Base-by-base conservation (phyloP, 23 red algal genomes). In the Agarophyton chilense region DNA sequence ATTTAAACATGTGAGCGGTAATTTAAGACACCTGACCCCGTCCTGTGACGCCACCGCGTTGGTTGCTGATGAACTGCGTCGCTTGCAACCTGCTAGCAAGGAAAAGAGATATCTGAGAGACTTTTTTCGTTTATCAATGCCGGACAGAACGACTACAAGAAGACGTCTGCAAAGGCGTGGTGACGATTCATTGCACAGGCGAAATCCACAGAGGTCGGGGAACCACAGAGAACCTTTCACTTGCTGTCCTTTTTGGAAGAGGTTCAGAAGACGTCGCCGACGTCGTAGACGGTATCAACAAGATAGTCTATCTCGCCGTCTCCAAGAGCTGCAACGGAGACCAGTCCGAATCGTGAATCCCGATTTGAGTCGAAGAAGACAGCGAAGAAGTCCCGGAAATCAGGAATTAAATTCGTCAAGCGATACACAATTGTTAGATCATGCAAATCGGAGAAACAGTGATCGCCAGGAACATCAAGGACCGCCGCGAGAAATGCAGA, bases 261-360 rank as follows among this genome's bases (percentile, higher is more conserved):
- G 18, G 41, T 4, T 74, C 2, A 49, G 14, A 47, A 49, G 68
- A 29, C 40, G 68, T 74, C 68, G 41, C 21, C 40, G 24, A 2
- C 43, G 22, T 47, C 68, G 41, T 31, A 47, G 68, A 74, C 45
- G 41, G 21, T 13, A 33, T 26, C 38, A 26, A 47, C 68, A 29
- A 26, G 68, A 74, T 35, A 74, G 68, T 13, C 18, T 74, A 29
- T 74, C 68, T 49, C 68, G 68, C 68, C 68, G 68, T 49, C 13
- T 74, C 4, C 68, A 74, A 49, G 40, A 74, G 0, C 25, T 49
- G 68, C 38, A 49, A 47, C 38, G 38, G 10, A 21, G 68, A 49
- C 68, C 68, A 39, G 68, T 74, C 13, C 40, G 68, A 47, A 47
- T 74, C 68, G 41, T 29, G 19, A 74, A 74, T 29, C 19, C 68